Conservation (phyloP, 179 eudicot species). For the Beta macrorhiza region DNA sequence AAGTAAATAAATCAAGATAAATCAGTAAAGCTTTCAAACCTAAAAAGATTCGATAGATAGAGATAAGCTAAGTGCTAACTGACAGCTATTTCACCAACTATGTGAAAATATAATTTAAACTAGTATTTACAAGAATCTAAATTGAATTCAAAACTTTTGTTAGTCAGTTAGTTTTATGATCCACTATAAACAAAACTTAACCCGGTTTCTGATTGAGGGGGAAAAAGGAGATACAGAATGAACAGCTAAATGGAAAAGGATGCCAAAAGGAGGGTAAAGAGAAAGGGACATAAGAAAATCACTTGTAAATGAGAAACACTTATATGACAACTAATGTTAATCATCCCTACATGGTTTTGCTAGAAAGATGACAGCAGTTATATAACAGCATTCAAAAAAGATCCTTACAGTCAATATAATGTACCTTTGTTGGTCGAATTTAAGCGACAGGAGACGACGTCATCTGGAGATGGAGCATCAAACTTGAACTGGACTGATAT, state of each 20-base stretch:
- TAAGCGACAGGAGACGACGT: constrained; percentile 58
- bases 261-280: background rate
- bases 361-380: constrained; percentile 9
- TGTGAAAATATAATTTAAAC: background rate
- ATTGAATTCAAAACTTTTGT: background rate
- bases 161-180: background rate
- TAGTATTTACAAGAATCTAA: background rate
- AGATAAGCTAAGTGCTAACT: too few species aligned
- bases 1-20: too few species aligned
- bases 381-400: background rate
- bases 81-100: background rate
- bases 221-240: background rate
- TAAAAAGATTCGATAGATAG: background rate
- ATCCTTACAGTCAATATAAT: constrained; percentile 6
- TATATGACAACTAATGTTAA: background rate
- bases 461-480: constrained; percentile 89
- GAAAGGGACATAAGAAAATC: background rate
- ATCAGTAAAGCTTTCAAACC: background rate
- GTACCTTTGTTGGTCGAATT: constrained; percentile 62
- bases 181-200: background rate
- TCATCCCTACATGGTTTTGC: background rate
- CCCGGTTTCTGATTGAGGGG: background rate
- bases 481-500: constrained; percentile 85
- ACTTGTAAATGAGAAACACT: background rate
- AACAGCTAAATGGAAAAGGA: background rate